Base-by-base conservation (phyloP, 1,284 basidiomycete genomes). In the Schizophyllum commune region DNA sequence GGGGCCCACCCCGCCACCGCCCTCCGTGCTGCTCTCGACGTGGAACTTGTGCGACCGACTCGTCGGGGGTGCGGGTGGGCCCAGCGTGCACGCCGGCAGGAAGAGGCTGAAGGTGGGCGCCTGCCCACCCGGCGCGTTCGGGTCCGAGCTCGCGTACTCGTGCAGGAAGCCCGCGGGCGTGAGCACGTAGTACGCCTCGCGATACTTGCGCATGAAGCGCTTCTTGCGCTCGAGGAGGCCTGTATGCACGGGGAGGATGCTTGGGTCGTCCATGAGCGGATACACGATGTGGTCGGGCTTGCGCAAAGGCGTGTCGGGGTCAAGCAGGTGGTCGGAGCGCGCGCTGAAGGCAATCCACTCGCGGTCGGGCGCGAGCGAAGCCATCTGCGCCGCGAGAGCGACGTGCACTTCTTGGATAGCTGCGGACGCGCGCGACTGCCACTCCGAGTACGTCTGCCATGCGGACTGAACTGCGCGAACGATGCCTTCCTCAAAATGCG, bases 331-430 rank as follows among this genome's bases (percentile, higher is more conserved):
- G 75, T 98, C 96, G 47, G 89, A 89, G 57, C 97, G 86, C 1
- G 94, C 94, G 19, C 93, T 90, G 74, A 99, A 99, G 17, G 94
- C 85, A 67, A 98, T 93, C 96, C 96, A 99, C 75, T 99, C 97
- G 63, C 91, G 82, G 72, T 98, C 95, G 4, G 97, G 90, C 62
- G 92, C 87, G 62, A 99, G 84, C 47, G 87, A 82, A 55, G 88
- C 84, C 87, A 98, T 93, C 70, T 89, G 83, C 61, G 83, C 77
- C 56, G 91, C 88, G 64, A 98, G 84, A 17, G 77, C 75, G 63
- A 83, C 81, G 85, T 92, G 96, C 1, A 89, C 89, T 66, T 93
- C 88, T 73, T 94, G 90, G 17, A 95, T 85, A 56, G 89, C 81
- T 57, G 78, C 73, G 51, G 88, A 85, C 82, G 94, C 93, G 70